Conservation (phyloP, 192 early-diverging fungal species). For the Backusella australiensis region DNA sequence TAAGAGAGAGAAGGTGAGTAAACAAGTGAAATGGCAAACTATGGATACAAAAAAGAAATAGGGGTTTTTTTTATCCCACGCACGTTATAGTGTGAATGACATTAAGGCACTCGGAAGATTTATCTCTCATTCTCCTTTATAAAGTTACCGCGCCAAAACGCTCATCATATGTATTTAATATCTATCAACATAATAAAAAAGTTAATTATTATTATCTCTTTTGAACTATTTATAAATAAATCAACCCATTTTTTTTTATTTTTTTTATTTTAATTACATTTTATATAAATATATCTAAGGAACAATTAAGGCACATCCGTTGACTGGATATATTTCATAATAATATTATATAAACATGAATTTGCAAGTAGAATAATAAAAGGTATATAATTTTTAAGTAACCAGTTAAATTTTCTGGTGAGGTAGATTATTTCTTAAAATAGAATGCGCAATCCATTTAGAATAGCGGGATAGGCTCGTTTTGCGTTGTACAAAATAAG, state of each 20-base stretch:
- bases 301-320: background rate
- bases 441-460: background rate
- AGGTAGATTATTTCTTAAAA: background rate
- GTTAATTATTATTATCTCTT: background rate
- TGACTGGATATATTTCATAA: background rate
- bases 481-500: conserved; percentile 5
- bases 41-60: background rate
- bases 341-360: background rate
- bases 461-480: background rate
- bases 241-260: background rate
- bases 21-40: background rate
- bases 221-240: background rate
- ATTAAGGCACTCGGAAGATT: background rate
- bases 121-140: background rate
- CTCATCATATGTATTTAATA: background rate
- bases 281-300: background rate
- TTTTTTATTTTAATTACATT: background rate
- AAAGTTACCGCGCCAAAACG: background rate
- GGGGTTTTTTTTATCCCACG: no score
- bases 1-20: background rate
- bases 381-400: background rate
- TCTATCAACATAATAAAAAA: background rate
- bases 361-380: background rate
- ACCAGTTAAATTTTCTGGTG: background rate
- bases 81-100: background rate